Conservation (phyloP, 225 moss, liverwort and hornwort species). For the Straminergon stramineum region DNA sequence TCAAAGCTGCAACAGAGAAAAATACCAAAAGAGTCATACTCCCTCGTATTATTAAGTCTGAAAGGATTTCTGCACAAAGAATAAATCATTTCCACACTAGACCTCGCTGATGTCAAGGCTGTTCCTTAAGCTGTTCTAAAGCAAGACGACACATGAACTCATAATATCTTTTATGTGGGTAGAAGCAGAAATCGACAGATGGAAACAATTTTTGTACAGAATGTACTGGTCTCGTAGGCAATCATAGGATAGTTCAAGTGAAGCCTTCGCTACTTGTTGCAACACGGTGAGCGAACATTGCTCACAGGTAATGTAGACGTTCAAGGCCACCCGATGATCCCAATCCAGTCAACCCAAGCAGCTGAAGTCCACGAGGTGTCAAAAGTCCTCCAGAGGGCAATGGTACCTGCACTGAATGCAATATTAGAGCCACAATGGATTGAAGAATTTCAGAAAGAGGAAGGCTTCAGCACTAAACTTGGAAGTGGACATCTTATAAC, state of each 20-base stretch:
- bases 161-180: neutral
- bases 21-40: neutral
- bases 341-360: conserved; percentile 68
- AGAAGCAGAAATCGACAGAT: neutral
- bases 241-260: neutral
- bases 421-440: neutral
- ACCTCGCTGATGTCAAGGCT: neutral
- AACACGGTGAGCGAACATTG: neutral
- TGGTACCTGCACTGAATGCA: conserved; percentile 35
- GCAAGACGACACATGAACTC: neutral
- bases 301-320: conserved; percentile 82
- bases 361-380: conserved; percentile 67
- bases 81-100: neutral
- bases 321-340: conserved; percentile 84
- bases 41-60: neutral
- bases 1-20: conserved; percentile 55
- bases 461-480: neutral
- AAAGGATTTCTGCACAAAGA: neutral
- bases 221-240: neutral
- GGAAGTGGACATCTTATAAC: neutral
- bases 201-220: neutral
- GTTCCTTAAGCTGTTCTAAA: neutral
- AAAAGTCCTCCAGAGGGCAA: conserved; percentile 70
- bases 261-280: neutral
- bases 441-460: neutral